Evolutionary conservation across 208 protist species (phyloP).

Genomic region (Acanthamoeba royreba): DNA sequence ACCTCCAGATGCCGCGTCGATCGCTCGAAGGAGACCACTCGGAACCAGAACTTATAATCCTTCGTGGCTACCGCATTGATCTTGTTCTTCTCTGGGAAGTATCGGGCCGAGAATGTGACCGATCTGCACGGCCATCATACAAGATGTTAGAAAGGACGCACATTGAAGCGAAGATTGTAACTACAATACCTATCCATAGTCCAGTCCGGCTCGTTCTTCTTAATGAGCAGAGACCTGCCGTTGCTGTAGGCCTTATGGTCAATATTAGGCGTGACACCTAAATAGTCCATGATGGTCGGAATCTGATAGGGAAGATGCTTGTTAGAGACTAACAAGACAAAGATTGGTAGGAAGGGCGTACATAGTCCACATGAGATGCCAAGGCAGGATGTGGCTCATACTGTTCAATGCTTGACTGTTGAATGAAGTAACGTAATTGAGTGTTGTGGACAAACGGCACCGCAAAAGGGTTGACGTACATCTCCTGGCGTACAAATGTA

Average conservation of each 20-base stretch:
- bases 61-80: neutral
- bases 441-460: neutral
- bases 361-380: neutral
- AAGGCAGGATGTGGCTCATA: neutral
- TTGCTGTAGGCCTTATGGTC: neutral
- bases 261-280: neutral
- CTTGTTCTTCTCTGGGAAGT: constrained; percentile 50
- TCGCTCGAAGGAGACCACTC: neutral
- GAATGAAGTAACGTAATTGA: neutral
- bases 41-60: constrained; percentile 36
- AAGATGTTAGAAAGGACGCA: neutral
- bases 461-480: neutral
- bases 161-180: too few relatives aligned
- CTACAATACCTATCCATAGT: neutral
- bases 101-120: neutral
- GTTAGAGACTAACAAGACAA: neutral
- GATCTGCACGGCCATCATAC: neutral
- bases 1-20: neutral
- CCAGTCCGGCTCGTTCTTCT: neutral
- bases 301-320: neutral
- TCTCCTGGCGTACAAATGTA: neutral
- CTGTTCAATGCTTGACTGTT: neutral
- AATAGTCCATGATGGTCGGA: neutral
- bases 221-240: neutral
- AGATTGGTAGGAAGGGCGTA: neutral